Base-by-base conservation (phyloP, 306 rosid species). In the Dalbergia cochinchinensis region DNA sequence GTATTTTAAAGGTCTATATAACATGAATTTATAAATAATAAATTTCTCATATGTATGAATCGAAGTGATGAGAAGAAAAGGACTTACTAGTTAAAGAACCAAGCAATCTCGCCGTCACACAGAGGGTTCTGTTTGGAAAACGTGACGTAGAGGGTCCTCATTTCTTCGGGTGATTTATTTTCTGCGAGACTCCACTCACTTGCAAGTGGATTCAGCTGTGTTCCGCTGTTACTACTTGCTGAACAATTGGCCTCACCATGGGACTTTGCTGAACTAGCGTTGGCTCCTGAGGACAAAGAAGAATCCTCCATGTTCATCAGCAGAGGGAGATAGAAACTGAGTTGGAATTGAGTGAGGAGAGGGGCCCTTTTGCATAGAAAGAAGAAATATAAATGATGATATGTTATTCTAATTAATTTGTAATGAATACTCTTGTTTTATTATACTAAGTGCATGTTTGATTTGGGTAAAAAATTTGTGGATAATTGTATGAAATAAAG, bases 121-220 rank as follows among this genome's bases (percentile, higher is more conserved):
- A 87, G 26, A 7, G 91, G 87, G 22, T 19, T 37, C 1, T 84
- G 85, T 8, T 81, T 70, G 0, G 88, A 79, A 69, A 89, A 89
- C 0, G 93, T 89, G 7, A 89, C 22, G 37, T 71, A 89, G 31
- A 86, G 74, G 18, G 3, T 73, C 83, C 55, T 83, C 84, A 4
- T 50, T 5, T 76, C 85, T 48, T 81, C 84, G 7, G 80, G 76
- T 20, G 81, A 78, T 42, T 62, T 0, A 37, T 87, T 45, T 4
- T 8, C 18, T 13, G 2, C 4, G 0, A 82, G 79, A 45, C 67
- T 12, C 86, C 85, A 88, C 19, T 80, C 83, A 14, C 13, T 60
- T 12, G 92, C 90, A 53, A 26, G 0, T 13, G 89, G 91, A 70
- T 87, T 84, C 35, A 78, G 62, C 12, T 0, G n/a, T 22, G 18